Base-by-base conservation (phyloP, 2,329 filamentous ascomycete genomes). In the Stachybotrys echinatus region DNA sequence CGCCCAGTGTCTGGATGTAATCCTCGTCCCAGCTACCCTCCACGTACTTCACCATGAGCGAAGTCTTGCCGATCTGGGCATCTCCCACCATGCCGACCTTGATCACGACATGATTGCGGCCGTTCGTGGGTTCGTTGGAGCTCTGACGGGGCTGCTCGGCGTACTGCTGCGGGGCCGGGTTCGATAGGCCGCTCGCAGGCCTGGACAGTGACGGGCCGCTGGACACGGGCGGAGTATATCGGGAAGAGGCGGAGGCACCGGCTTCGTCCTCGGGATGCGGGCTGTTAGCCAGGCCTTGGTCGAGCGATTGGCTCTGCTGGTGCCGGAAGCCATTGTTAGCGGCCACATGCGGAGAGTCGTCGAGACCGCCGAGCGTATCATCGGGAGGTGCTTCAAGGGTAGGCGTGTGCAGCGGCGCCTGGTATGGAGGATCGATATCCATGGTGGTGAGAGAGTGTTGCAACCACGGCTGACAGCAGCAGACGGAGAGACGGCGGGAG, bases 61-160 rank as follows among this genome's bases (percentile, higher is more conserved):
- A 96, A 18, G 94, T 99, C 81, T 99, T 99, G 65, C 94, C 94
- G 60, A 99, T 99, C 72, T 99, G 94, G 51, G 94, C 94, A 73
- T 99, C 94, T 44, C 94, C 94, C 43, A 99, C 94, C 94, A 99
- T 99, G 64, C 94, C 94, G 47, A 99, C 94, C 73, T 99, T 99
- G 78, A 99, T 97, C 50, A 99, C 94, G 37, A 99, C 94, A 61
- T 85, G 83, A 65, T 84, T 85, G 53, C 83, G 75, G 44, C 78
- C 76, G 56, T 78, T 78, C 14, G 42, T 22, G 42, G 67, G 56
- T 43, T 69, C 67, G 52, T 57, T 59, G 8, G 58, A 68, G 62
- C 57, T 69, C 61, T 54, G 75, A 61, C 68, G 68, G 27, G 27
- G 27, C 27, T 77, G 75, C 48, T 80, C 77, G 42, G 65, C 66